Base-by-base conservation (phyloP, 2,329 filamentous ascomycete genomes). In the Xylariaceae sp. region DNA sequence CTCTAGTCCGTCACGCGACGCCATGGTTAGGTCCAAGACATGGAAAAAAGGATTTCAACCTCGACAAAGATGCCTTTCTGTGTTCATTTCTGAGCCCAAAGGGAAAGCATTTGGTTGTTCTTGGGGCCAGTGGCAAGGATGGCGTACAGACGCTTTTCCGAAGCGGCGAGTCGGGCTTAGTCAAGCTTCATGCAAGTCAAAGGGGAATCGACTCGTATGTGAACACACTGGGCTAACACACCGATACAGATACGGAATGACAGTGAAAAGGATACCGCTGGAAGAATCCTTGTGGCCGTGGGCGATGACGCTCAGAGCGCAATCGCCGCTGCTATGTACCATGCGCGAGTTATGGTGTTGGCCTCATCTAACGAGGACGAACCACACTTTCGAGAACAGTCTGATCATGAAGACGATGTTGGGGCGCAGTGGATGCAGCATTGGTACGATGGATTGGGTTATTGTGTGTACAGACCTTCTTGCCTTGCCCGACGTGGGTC, bases 361-460 rank as follows among this genome's bases (percentile, higher is more conserved):
- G 70, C 70, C 13, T 69, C 70, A 63, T 77, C 81, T 50, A 66
- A 68, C 9, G 64, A 65, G 7, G 70, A 70, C 58, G 62, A 75
- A 50, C 68, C 81, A 60, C 63, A 72, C 51, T 71, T 73, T 17
- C 69, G 71, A 28, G 76, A 84, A 53, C 66, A 79, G 22, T 69
- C 75, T 50, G 69, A 71, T 1, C 60, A 80, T 7, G 69, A 70
- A 14, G 71, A 75, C 22, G 77, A 77, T 5, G 71, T 86, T 33
- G 76, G 78, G 48, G 72, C 77, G 6, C 70, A 84, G 65, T 96
- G 90, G 90, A 73, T 89, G 45, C 84, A 94, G 57, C 84, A 89
- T 53, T 97, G 92, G 91, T 92, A 92, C 65, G 94, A 97, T 68
- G 90, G 91, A 0, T 75, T 99, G 36, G 89, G 91, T 0, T 99